A percentile compares a stretch with the other conserved stretches of the same genome.
These are phyloP conservation scores for Sarcocystis neurona DNA, from an alignment of 169 alveolate species.

Conservation along the genomic window DNA sequence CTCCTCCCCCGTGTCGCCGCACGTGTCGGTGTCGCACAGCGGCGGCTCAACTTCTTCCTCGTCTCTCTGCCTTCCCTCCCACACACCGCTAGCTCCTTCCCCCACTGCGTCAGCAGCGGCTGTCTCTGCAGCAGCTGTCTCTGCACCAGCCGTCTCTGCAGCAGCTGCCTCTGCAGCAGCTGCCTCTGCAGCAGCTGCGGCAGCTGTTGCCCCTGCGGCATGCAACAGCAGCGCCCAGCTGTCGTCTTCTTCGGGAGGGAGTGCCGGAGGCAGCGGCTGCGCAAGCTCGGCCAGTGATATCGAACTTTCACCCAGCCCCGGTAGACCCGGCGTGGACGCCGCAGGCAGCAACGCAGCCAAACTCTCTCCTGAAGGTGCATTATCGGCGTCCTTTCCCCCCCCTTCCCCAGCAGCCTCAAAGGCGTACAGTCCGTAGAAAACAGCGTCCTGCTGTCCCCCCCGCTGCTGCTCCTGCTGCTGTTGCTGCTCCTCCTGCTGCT, in stretches of 20 bases:
- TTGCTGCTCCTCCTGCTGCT: no score
- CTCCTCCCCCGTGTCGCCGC: background rate
- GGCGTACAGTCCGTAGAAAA: no score
- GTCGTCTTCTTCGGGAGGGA: constrained; percentile 24
- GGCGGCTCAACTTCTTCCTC: background rate
- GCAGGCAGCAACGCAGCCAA: no score
- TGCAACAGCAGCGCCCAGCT: constrained; percentile 1
- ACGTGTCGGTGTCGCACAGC: background rate
- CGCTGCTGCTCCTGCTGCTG: background rate
- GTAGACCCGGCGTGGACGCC: background rate
- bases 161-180: background rate
- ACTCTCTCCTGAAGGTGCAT: no score
- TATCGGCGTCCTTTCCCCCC: no score
- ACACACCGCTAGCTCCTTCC: background rate
- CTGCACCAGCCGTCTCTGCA: background rate
- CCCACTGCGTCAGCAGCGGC: background rate
- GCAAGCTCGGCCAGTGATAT: constrained; percentile 12
- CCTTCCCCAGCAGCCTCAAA: no score
- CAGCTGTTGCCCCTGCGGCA: background rate
- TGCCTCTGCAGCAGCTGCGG: background rate
- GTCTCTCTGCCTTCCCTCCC: background rate
- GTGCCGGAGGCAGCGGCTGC: constrained; percentile 16
- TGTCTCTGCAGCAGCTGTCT: background rate
- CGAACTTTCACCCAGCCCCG: background rate
- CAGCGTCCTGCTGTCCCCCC: background rate